These are phyloP conservation scores for Tricholoma sp. DNA, from an alignment of 768 basidiomycete species.

Conservation along the genomic window DNA sequence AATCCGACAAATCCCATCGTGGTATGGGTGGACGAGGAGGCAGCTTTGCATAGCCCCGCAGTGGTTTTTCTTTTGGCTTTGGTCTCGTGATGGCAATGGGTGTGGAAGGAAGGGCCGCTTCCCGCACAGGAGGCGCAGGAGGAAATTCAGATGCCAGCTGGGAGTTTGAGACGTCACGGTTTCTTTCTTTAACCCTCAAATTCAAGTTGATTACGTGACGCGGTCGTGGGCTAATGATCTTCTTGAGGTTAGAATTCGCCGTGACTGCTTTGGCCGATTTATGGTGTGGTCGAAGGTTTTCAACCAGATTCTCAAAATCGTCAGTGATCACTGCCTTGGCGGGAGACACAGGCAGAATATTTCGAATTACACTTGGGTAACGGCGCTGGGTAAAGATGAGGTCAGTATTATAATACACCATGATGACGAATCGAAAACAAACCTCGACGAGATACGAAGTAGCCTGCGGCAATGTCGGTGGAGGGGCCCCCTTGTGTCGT, in stretches of 20 bases:
- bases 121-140: not conserved
- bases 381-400: constrained; percentile 6
- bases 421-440: too few relatives aligned
- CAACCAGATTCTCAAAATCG: constrained; percentile 18
- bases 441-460: not conserved
- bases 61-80: constrained; percentile 15
- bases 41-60: constrained; percentile 19
- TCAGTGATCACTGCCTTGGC: constrained; percentile 12
- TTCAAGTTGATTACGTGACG: constrained; percentile 3
- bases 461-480: not conserved
- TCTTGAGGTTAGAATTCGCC: not conserved
- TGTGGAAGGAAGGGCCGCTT: constrained; percentile 7
- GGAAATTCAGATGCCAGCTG: not conserved
- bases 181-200: constrained; percentile 2
- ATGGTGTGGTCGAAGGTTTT: constrained; percentile 10
- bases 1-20: constrained; percentile 18
- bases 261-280: constrained; percentile 7
- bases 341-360: constrained; percentile 19
- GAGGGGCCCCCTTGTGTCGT: not conserved
- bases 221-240: constrained; percentile 2
- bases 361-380: constrained; percentile 19
- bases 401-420: not conserved
- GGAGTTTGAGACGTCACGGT: not conserved
- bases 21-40: constrained; percentile 22
- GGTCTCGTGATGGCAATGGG: constrained; percentile 13